Percentiles rank a stretch among this genome's conserved stretches.
These are phyloP conservation scores for Esteya vermicola DNA, from an alignment of 2,329 filamentous ascomycete species.

Conservation along the genomic window DNA sequence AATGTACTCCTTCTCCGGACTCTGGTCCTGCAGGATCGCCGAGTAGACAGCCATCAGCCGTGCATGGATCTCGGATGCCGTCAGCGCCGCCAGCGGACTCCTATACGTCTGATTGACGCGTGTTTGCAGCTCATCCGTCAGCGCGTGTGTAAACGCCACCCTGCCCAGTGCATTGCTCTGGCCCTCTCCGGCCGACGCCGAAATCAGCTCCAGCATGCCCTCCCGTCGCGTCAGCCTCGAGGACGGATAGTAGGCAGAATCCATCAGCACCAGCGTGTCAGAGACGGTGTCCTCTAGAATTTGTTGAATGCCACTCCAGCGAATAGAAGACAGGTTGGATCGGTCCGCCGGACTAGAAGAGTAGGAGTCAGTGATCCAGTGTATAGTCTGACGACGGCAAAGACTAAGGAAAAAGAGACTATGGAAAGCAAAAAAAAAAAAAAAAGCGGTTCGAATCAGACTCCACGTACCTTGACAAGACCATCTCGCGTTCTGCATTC, in stretches of 20 bases:
- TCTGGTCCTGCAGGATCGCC: slow-evolving; percentile 34
- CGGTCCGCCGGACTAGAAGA: neutral
- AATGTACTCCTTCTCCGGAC: slow-evolving; percentile 29
- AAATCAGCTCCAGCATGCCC: slow-evolving; percentile 41
- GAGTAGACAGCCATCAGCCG: slow-evolving; percentile 31
- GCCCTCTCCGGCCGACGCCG: slow-evolving; percentile 39
- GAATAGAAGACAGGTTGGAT: slow-evolving; percentile 25
- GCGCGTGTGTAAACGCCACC: slow-evolving; percentile 34
- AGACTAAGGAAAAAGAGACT: too few species aligned
- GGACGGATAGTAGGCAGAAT: slow-evolving; percentile 42
- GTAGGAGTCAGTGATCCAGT: too few species aligned
- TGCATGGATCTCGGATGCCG: slow-evolving; percentile 35
- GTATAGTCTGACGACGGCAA: too few species aligned
- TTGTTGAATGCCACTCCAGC: slow-evolving; percentile 42
- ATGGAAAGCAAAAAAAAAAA: too few species aligned
- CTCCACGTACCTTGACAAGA: slow-evolving; percentile 36
- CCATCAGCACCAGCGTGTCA: slow-evolving; percentile 44
- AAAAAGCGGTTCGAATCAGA: too few species aligned
- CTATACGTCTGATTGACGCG: slow-evolving; percentile 28
- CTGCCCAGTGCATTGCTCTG: slow-evolving; percentile 32
- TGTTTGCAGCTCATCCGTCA: slow-evolving; percentile 34
- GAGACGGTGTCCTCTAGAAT: slow-evolving; percentile 39
- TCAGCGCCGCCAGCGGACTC: slow-evolving; percentile 27
- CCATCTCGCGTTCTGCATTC: slow-evolving; percentile 41
- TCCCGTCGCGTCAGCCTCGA: slow-evolving; percentile 35